phyloP scores from a whole-genome alignment of 2,329 filamentous ascomycete species.

The Ceratocystiopsis brevicomis region DNA sequence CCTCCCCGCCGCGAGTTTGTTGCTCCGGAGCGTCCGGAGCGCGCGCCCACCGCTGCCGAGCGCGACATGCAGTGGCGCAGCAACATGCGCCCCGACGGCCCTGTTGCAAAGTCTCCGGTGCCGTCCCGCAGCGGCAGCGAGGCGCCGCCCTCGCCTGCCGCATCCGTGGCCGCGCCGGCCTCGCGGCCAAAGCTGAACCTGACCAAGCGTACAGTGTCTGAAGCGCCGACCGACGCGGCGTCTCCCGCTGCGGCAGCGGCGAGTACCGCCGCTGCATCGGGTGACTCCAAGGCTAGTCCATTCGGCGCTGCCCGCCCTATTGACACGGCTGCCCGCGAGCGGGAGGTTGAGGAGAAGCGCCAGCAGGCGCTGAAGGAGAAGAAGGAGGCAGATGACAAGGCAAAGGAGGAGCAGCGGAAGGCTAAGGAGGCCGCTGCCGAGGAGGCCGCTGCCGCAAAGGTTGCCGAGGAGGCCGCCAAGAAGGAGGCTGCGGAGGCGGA shows the following conservation, averaged over 20 bases:
- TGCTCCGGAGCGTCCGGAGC: constrained; percentile 39
- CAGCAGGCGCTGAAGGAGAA: constrained; percentile 57
- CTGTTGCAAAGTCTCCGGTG: constrained; percentile 37
- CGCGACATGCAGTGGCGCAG: constrained; percentile 84
- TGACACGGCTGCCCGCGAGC: constrained; percentile 77
- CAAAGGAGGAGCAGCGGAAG: constrained; percentile 50
- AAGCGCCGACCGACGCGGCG: constrained; percentile 28
- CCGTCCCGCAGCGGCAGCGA: constrained; percentile 56
- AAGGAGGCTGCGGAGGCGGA: constrained; percentile 17
- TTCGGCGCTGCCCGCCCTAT: constrained; percentile 90
- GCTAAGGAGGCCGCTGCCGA: constrained; percentile 48
- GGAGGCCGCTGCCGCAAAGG: constrained; percentile 12
- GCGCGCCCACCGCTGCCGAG: constrained; percentile 71
- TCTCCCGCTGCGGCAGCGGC: too few species aligned
- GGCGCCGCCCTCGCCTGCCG: constrained; percentile 53
- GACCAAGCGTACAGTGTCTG: constrained; percentile 76
- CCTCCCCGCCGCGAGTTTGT: constrained; percentile 50
- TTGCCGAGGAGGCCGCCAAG: constrained; percentile 13
- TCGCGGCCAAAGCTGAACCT: constrained; percentile 73
- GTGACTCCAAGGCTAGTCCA: constrained; percentile 69
- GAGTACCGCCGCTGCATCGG: constrained; percentile 18
- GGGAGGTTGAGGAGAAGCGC: constrained; percentile 77
- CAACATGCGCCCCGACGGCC: constrained; percentile 70
- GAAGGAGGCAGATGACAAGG: constrained; percentile 73
- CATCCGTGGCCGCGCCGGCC: constrained; percentile 26